These are phyloP conservation scores for Babesia ovis DNA, from an alignment of 169 alveolate species.

Conservation along the genomic window DNA sequence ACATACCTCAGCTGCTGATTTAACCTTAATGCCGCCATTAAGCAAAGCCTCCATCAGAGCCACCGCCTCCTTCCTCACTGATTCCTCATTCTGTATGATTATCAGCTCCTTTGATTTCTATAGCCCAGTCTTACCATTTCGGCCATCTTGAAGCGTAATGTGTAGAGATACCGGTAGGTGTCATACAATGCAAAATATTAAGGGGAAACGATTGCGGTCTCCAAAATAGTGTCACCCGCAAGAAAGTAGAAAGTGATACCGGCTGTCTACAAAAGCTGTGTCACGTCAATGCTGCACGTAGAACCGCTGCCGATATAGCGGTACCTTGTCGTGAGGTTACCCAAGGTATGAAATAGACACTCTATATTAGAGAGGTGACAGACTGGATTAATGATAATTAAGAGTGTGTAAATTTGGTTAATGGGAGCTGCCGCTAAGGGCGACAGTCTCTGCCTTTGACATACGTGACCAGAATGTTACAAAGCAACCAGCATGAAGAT, in stretches of 20 bases:
- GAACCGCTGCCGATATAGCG: neutral
- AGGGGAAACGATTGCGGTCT: neutral
- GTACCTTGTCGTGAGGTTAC: too few species aligned
- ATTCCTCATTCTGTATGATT: slow-evolving; percentile 24
- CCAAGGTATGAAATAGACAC: too few species aligned
- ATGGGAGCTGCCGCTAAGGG: too few species aligned
- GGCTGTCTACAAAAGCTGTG: neutral
- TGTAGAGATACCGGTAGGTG: neutral
- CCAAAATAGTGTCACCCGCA: neutral
- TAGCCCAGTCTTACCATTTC: slow-evolving; percentile 9
- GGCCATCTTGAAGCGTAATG: slow-evolving; percentile 2
- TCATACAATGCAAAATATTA: neutral
- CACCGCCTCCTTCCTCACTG: slow-evolving; percentile 22
- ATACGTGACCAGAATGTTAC: neutral
- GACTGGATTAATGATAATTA: too few species aligned
- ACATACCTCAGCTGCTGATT: slow-evolving; percentile 70
- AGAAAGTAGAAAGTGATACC: neutral
- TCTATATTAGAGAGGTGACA: too few species aligned
- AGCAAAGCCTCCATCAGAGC: slow-evolving; percentile 62
- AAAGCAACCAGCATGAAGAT: slow-evolving; percentile 65
- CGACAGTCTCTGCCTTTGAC: too few species aligned
- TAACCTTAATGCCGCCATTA: slow-evolving; percentile 57
- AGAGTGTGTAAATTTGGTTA: too few species aligned
- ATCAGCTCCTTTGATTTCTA: neutral
- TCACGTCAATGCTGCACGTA: neutral